These are phyloP conservation scores for Escovopsis sp. DNA, from an alignment of 2,329 filamentous ascomycete species.

Conservation along the genomic window DNA sequence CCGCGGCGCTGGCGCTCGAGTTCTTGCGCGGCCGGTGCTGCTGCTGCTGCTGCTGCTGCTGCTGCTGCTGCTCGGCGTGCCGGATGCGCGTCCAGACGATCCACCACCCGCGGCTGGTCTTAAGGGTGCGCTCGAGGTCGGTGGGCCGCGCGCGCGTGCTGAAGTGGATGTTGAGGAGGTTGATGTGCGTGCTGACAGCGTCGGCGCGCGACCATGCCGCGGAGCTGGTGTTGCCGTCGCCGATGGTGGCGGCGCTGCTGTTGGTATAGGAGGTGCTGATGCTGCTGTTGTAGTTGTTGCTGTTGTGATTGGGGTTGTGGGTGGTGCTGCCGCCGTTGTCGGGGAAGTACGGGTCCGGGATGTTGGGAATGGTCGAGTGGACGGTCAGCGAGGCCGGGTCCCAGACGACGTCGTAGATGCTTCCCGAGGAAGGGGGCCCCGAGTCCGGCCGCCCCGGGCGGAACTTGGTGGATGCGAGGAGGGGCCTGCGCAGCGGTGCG, in stretches of 20 bases:
- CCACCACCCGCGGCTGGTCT: conserved; percentile 55
- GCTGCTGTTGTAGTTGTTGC: too few species aligned
- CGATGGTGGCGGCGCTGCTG: too few species aligned
- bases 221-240: conserved; percentile 1
- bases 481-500: conserved; percentile 38
- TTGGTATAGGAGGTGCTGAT: too few species aligned
- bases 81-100: conserved; percentile 47
- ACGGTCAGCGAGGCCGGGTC: conserved; percentile 40
- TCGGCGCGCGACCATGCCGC: conserved; percentile 42
- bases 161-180: conserved; percentile 41
- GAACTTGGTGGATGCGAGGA: conserved; percentile 41
- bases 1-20: conserved; percentile 1
- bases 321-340: background rate
- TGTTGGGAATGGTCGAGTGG: conserved; percentile 51
- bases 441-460: conserved; percentile 30
- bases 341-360: conserved; percentile 30
- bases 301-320: too few species aligned
- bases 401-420: conserved; percentile 48
- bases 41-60: background rate
- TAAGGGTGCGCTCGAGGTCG: conserved; percentile 45
- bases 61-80: conserved; percentile 5
- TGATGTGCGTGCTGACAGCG: conserved; percentile 48
- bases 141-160: conserved; percentile 25
- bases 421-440: conserved; percentile 7
- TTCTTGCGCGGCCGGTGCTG: conserved; percentile 2